Evolutionary conservation across 768 basidiomycete species (phyloP), one percentile per base, ranked within the genome.

Genomic region (Serendipita sp.): DNA sequence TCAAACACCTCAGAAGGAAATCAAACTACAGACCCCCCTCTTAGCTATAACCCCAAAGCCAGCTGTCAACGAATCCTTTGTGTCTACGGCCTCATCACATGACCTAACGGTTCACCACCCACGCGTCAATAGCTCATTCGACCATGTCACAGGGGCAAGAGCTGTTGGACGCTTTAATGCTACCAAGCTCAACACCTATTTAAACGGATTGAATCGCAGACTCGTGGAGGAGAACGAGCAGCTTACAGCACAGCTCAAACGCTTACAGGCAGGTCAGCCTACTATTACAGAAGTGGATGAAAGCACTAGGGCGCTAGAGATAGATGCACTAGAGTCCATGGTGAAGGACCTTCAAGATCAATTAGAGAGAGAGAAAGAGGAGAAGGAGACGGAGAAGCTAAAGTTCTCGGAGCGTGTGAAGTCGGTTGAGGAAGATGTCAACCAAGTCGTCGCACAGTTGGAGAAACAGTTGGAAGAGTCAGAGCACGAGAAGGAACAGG

Each of bases 1-100:
- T 68, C 54, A 70, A 63, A 76, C 4, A 74, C 73, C 28, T 75
- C 77, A n/a, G 69, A 69, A 47, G 46, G 68, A 44, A 52, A 67
- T 35, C 66, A 64, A 44, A 28, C 30, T 23, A 48, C 70, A 28
- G 28, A 51, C 44, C 18, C 62, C 30, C 18, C 8, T 16, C 5
- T 8, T 51, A 16, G 18, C 35, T 60, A n/a, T n/a, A 35, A 60
- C 56, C 7, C 56, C 56, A 23, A 60, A 60, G 65, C 75, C 78
- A 13, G 74, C 73, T 8, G 85, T 85, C 66, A 78, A 81, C 45
- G 81, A 78, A 0, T 91, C 90, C 1, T 84, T 87, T 72, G 77
- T 89, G 54, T 91, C 90, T 2, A 90, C 87, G 0, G 82, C 88
- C 1, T 91, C 90, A 1, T 92, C 92, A 28, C 88, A 94, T 68